Evolutionary conservation across 2,329 filamentous ascomycete genomes (phyloP).

Genomic region (Hypoxylon sp.): DNA sequence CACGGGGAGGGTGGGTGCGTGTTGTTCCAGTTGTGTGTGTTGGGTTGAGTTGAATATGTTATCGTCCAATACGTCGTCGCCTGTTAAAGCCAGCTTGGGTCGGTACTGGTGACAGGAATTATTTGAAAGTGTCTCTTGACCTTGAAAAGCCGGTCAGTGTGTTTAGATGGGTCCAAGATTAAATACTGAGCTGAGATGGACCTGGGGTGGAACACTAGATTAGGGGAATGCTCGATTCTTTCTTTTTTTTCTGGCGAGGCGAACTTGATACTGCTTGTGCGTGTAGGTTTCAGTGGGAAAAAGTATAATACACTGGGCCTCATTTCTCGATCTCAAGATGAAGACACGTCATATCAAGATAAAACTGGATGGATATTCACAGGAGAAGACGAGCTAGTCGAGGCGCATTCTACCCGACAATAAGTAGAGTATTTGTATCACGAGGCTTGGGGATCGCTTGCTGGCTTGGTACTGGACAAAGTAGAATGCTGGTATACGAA

Average conservation of each 20-base stretch:
- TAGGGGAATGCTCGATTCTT: not conserved
- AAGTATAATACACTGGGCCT: constrained; percentile 18
- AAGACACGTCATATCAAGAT: constrained; percentile 15
- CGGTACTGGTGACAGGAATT: too few relatives aligned
- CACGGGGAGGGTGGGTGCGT: not conserved
- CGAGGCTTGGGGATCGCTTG: not conserved
- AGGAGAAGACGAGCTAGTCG: not conserved
- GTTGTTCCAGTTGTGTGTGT: too few relatives aligned
- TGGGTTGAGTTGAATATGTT: too few relatives aligned
- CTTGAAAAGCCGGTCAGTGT: too few relatives aligned
- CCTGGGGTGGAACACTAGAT: not conserved
- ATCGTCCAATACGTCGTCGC: too few relatives aligned
- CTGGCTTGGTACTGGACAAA: too few relatives aligned
- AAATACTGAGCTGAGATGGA: not conserved
- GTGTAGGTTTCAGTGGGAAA: constrained; percentile 2
- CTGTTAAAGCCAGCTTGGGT: too few relatives aligned
- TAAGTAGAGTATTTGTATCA: constrained; percentile 13
- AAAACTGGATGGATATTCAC: not conserved
- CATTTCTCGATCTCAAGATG: constrained; percentile 7
- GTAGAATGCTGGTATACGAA: not conserved
- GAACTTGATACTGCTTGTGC: constrained; percentile 1
- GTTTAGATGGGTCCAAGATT: not conserved
- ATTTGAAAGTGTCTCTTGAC: too few relatives aligned
- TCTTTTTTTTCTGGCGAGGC: constrained; percentile 1
- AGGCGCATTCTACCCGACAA: constrained; percentile 5